A percentile compares a stretch with the other conserved stretches of the same genome.
Evolutionary conservation across 805 yeast species (phyloP).

Genomic region (Tetrapisispora arboricola): DNA sequence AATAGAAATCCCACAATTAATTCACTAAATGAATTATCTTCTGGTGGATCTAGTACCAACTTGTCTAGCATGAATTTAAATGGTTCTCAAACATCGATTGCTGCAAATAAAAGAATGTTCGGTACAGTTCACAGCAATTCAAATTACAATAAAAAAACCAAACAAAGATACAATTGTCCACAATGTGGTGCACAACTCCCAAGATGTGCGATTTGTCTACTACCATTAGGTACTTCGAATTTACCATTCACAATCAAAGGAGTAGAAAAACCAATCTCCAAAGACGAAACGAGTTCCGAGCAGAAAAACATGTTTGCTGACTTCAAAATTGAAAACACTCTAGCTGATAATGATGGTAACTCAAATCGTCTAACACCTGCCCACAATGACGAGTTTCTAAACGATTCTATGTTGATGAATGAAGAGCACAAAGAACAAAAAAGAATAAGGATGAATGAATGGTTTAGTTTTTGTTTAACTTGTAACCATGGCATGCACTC

Average conservation of each 20-base stretch:
- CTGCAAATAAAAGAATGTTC: neutral
- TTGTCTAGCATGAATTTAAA: neutral
- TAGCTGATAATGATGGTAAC: neutral
- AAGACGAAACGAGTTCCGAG: neutral
- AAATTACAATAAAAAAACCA: neutral
- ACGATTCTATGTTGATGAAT: constrained; percentile 1
- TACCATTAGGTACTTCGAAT: constrained; percentile 55
- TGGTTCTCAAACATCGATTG: neutral
- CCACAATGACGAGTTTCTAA: constrained; percentile 8
- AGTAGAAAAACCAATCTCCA: constrained; percentile 1
- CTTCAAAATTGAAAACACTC: neutral
- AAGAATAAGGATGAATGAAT: constrained; percentile 43
- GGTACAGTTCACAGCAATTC: neutral
- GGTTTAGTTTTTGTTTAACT: constrained; percentile 86
- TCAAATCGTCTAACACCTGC: neutral
- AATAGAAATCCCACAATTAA: neutral
- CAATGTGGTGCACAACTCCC: constrained; percentile 85
- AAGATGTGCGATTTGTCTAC: constrained; percentile 78
- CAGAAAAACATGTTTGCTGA: neutral
- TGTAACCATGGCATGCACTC: constrained; percentile 95
- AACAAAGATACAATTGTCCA: constrained; percentile 43
- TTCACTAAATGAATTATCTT: constrained; percentile 1
- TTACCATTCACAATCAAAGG: constrained; percentile 28
- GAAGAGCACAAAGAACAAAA: constrained; percentile 9
- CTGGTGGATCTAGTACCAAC: neutral